These are phyloP conservation scores for Parafenestella ontariensis DNA, from an alignment of 2,329 filamentous ascomycete genomes.

Conservation along the genomic window DNA sequence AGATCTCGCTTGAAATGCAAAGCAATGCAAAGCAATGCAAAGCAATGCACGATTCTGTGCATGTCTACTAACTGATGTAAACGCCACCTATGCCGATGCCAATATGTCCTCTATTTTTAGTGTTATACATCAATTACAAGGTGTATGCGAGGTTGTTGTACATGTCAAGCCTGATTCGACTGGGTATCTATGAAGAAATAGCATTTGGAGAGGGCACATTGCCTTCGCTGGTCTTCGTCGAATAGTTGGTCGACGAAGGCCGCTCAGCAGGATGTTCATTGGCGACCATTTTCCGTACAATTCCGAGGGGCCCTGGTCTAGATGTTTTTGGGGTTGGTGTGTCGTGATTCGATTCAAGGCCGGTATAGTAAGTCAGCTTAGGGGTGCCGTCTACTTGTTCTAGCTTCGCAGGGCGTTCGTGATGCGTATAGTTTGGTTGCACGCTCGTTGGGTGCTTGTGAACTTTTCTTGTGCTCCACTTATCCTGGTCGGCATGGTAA, in stretches of 20 bases:
- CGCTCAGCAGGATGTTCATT: neutral
- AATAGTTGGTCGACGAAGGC: neutral
- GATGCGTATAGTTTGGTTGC: neutral
- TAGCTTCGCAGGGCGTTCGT: neutral
- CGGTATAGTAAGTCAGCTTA: slow-evolving; percentile 14
- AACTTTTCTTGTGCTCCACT: slow-evolving; percentile 1
- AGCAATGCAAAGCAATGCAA: neutral
- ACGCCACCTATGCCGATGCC: neutral
- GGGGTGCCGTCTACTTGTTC: neutral
- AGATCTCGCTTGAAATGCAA: neutral
- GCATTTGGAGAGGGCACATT: neutral
- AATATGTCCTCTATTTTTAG: neutral
- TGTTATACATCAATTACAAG: neutral
- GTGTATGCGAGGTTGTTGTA: neutral
- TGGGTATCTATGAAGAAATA: neutral
- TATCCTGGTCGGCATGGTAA: neutral
- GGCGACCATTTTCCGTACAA: neutral
- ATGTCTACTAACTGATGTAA: neutral
- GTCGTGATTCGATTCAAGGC: slow-evolving; percentile 5
- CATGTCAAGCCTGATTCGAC: neutral
- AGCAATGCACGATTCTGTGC: neutral
- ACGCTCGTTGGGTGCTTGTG: slow-evolving; percentile 10
- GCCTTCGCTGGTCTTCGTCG: neutral
- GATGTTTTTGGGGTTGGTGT: neutral
- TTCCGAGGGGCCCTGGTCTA: neutral